These are phyloP conservation scores for Phytopythium montanum DNA, from an alignment of 352 stramenopile genomes.

Conservation along the genomic window DNA sequence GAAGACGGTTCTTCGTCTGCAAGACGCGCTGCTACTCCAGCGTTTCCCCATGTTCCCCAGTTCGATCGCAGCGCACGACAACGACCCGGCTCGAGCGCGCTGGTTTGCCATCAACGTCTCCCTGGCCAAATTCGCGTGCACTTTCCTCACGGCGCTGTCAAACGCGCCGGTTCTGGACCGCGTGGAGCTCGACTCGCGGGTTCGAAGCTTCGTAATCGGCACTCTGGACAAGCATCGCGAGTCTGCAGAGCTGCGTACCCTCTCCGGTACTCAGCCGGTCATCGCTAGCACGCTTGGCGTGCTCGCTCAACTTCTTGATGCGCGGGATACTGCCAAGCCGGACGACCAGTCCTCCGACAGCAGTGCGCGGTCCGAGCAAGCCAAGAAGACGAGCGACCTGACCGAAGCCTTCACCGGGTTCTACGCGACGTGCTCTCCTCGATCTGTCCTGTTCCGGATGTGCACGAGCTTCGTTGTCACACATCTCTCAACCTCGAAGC, in stretches of 20 bases:
- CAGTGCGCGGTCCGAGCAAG: slow-evolving; percentile 4
- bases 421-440: slow-evolving; percentile 60
- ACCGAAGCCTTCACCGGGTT: slow-evolving; percentile 60
- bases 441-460: slow-evolving; percentile 66
- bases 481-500: slow-evolving; percentile 42
- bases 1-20: slow-evolving; percentile 28
- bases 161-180: slow-evolving; percentile 4
- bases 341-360: slow-evolving; percentile 1
- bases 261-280: slow-evolving; percentile 61
- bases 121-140: slow-evolving; percentile 62
- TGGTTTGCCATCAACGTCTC: slow-evolving; percentile 77
- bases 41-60: slow-evolving; percentile 63
- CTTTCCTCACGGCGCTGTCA: slow-evolving; percentile 30
- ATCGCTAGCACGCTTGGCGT: slow-evolving; percentile 59
- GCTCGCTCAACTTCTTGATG: slow-evolving; percentile 41
- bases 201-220: slow-evolving; percentile 49
- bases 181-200: slow-evolving; percentile 31
- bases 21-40: slow-evolving; percentile 52
- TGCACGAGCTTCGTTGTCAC: slow-evolving; percentile 73
- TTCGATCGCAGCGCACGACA: slow-evolving; percentile 4
- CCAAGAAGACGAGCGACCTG: slow-evolving; percentile 21
- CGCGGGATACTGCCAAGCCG: slow-evolving; percentile 1
- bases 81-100: slow-evolving; percentile 9
- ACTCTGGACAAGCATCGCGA: slow-evolving; percentile 61
- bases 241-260: slow-evolving; percentile 49